Base-by-base conservation (phyloP, 768 basidiomycete species). In the Rhodotorula taiwanensis region DNA sequence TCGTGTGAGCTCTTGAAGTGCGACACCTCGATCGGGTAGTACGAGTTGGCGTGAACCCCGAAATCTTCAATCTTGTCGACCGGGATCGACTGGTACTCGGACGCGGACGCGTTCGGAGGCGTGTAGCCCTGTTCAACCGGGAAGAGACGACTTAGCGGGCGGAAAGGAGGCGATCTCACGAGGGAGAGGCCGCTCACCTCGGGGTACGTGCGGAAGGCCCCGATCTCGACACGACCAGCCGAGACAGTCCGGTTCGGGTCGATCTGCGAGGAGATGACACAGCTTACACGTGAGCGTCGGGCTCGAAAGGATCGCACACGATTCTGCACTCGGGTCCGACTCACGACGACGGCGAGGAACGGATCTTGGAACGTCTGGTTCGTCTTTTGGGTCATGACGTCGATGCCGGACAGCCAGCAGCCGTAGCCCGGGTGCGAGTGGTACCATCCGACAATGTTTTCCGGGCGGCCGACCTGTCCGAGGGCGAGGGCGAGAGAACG, bases 391-490 rank as follows among this genome's bases (percentile, higher is more conserved):
- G 95, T 99, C 74, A 87, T 89, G 62, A 98, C 95, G 72, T 99
- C 95, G 77, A 99, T 98, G 30, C 95, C 95, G 18, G 93, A 97
- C 14, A 99, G 79, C 95, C 95, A 99, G 76, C 95, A 99, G 23
- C 95, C 95, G 74, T 98, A 99, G 20, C 95, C 95, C 9, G 95
- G 95, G 78, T 99, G 95, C 21, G 91, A 94, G 76, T 95, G 91
- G 75, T 95, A 95, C 91, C 91, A 94, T n/a, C 91, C 91, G 69
- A 93, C 88, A 11, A 84, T 86, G 74, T 92, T 84, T 75, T 94
- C 55, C 11, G 48, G 66, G 33, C 75, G 66, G 16, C 73, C 75
- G 39, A 74, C 72, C 75, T 59, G 54, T 21, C 31, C 10, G 25
- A 4, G 49, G 5, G 30, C 50, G 10, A 16, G 15, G 31, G 14